phyloP scores from a whole-genome alignment of 2,329 filamentous ascomycete genomes.

The Colletotrichum chlorophyti region DNA sequence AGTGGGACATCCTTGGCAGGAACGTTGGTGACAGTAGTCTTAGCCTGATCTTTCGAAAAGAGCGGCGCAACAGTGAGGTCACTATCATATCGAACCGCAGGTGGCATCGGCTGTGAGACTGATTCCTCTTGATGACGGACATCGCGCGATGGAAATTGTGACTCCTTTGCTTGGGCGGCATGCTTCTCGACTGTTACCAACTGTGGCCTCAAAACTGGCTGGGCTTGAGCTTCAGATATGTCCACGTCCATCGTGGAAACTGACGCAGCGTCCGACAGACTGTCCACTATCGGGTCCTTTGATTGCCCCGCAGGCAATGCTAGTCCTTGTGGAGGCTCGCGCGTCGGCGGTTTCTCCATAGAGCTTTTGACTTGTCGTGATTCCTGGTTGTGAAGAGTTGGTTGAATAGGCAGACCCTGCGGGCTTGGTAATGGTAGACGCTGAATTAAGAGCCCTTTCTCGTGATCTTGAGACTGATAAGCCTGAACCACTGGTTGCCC shows the following conservation, averaged over 20 bases:
- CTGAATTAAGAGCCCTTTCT: too few relatives aligned
- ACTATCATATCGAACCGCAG: neutral
- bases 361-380: neutral
- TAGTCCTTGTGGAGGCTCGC: neutral
- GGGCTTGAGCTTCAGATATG: slow-evolving; percentile 31
- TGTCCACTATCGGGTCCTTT: neutral
- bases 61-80: slow-evolving; percentile 12
- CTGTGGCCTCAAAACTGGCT: slow-evolving; percentile 32
- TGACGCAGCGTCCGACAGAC: slow-evolving; percentile 29
- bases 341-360: neutral
- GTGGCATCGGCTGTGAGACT: neutral
- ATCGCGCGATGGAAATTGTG: neutral
- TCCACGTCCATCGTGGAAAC: slow-evolving; percentile 34
- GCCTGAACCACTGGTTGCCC: too few relatives aligned
- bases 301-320: neutral
- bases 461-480: too few relatives aligned
- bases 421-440: too few relatives aligned
- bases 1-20: neutral
- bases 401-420: too few relatives aligned
- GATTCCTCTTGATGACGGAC: neutral
- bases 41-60: slow-evolving; percentile 5
- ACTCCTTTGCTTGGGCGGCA: neutral
- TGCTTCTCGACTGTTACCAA: slow-evolving; percentile 26
- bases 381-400: neutral
- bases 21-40: neutral